Evolutionary conservation across 1,284 basidiomycete genomes (phyloP), one percentile per base, ranked within the genome.

Genomic region (Tylopilus orsonianus): DNA sequence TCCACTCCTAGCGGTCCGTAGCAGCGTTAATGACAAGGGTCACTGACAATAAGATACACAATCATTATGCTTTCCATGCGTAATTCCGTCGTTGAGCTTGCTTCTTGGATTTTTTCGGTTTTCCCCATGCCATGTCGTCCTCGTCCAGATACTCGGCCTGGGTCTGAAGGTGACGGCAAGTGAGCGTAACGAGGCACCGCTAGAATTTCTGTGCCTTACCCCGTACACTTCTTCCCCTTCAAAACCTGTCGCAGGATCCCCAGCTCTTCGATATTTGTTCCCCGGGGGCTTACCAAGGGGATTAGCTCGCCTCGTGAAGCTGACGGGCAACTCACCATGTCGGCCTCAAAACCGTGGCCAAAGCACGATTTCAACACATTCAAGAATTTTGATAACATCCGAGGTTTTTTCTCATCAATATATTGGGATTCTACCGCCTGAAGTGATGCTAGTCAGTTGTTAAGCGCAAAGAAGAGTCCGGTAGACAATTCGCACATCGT

Each of bases 111-210:
- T 35, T 61, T 47, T 45, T 44, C 6, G 27, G 44, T 26, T 51
- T 48, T 16, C 55, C 57, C 60, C 60, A 65, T 3, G 59, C 59
- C 59, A 59, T 62, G 42, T 66, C 48, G 19, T 64, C 50, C 8
- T 66, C 58, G 24, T 64, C 64, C 35, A 62, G n/a, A 29, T 59
- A 62, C 50, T 64, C 52, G 7, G 62, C 61, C 35, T 50, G 48
- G 33, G 48, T 16, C 63, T 65, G 43, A 30, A 24, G n/a, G 16
- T 18, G 10, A 37, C 27, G 8, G 6, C 13, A 34, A 37, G 27
- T 34, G 18, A 42, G 20, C 20, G 23, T n/a, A 34, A 27, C 13
- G 20, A n/a, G 38, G 22, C 22, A 20, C 12, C 10, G 18, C n/a
- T 13, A 9, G 5, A 1, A 12, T 26, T 16, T 16, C 19, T 2